These are phyloP conservation scores for Telfairia occidentalis DNA, from an alignment of 331 rosid species.

Conservation along the genomic window DNA sequence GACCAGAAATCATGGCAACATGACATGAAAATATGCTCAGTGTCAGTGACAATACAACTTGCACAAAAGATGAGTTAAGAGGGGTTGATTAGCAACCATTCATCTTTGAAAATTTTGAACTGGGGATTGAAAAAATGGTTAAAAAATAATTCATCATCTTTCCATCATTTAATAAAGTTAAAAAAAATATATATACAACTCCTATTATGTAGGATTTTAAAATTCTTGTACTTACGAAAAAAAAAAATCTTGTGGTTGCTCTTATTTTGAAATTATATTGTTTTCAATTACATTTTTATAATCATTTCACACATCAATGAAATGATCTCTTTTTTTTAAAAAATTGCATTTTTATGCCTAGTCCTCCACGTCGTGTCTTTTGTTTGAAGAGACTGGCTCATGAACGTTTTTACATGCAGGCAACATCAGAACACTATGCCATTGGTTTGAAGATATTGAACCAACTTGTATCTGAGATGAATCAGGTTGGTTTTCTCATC, in stretches of 20 bases:
- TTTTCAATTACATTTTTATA: background rate
- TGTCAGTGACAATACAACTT: background rate
- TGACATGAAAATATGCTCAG: background rate
- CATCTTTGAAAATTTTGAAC: background rate
- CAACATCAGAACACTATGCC: slow-evolving; percentile 83
- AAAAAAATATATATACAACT: background rate
- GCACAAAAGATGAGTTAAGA: background rate
- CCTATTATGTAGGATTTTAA: background rate
- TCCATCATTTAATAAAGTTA: background rate
- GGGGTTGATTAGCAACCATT: background rate
- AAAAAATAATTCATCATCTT: background rate
- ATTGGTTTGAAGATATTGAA: slow-evolving; percentile 93
- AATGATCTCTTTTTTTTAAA: no score
- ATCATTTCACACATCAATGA: no score
- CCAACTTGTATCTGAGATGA: slow-evolving; percentile 97
- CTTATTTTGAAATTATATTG: background rate
- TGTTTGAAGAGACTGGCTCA: slow-evolving; percentile 12
- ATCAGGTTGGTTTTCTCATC: slow-evolving; percentile 52
- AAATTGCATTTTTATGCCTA: background rate
- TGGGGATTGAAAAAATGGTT: background rate
- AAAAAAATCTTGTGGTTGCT: background rate
- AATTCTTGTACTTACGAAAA: background rate
- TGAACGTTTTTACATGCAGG: slow-evolving; percentile 36
- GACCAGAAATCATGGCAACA: background rate
- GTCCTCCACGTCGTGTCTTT: background rate